Percentiles rank a stretch among this genome's conserved stretches.
phyloP scores from a whole-genome alignment of 1,284 basidiomycete species.

The Amylostereum chailletii region DNA sequence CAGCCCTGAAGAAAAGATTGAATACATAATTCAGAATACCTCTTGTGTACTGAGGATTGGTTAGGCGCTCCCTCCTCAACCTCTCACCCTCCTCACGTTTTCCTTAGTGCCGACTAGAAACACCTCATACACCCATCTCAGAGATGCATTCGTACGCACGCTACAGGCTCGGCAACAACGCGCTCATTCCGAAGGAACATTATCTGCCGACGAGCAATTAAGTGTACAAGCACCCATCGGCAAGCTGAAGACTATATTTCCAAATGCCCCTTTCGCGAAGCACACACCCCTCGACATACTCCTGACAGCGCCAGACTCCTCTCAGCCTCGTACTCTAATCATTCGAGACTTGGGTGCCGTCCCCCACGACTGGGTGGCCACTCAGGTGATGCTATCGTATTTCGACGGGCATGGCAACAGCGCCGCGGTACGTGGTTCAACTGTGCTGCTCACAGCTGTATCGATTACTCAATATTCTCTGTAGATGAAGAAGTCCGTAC shows the following conservation, averaged over 20 bases:
- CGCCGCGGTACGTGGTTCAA: constrained; percentile 46
- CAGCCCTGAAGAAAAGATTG: constrained; percentile 60
- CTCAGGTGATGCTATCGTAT: constrained; percentile 65
- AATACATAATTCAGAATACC: constrained; percentile 56
- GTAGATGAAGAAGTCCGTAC: too few species aligned
- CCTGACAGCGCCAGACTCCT: constrained; percentile 45
- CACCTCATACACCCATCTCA: constrained; percentile 75
- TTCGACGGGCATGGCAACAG: constrained; percentile 65
- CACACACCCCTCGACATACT: constrained; percentile 62
- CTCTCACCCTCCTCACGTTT: background rate
- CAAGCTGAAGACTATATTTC: constrained; percentile 69
- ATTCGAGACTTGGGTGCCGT: constrained; percentile 66
- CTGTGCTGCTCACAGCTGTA: too few species aligned
- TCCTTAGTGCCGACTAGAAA: constrained; percentile 67
- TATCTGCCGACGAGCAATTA: constrained; percentile 51
- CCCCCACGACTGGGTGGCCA: constrained; percentile 66
- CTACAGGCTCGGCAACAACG: constrained; percentile 57
- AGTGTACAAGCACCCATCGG: constrained; percentile 55
- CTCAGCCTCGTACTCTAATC: constrained; percentile 45
- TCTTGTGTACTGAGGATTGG: constrained; percentile 73
- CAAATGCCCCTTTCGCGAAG: constrained; percentile 57
- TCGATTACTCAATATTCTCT: too few species aligned
- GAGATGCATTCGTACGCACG: constrained; percentile 80
- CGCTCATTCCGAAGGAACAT: constrained; percentile 38
- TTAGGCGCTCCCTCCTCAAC: constrained; percentile 19